phyloP scores from a whole-genome alignment of 2,329 filamentous ascomycete species.

The Fusarium sp. region DNA sequence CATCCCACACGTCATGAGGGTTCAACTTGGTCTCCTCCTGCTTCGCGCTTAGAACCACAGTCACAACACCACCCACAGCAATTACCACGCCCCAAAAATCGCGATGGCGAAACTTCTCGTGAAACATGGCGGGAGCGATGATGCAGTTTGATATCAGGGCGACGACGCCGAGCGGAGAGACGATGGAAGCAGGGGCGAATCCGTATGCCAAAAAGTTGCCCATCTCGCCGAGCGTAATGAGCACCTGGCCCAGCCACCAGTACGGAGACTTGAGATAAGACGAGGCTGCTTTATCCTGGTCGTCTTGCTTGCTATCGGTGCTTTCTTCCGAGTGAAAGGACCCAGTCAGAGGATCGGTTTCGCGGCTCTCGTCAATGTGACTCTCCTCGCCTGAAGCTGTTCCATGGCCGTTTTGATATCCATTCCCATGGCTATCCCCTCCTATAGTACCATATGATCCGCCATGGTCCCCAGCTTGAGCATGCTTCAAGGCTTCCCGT shows the following conservation, averaged over 20 bases:
- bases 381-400: constrained; percentile 44
- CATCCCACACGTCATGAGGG: constrained; percentile 87
- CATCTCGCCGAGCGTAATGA: constrained; percentile 93
- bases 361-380: constrained; percentile 53
- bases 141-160: constrained; percentile 96
- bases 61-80: constrained; percentile 87
- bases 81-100: constrained; percentile 91
- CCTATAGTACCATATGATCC: constrained; percentile 52
- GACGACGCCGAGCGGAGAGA: constrained; percentile 96
- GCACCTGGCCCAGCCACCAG: constrained; percentile 93
- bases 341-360: constrained; percentile 63
- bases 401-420: constrained; percentile 35
- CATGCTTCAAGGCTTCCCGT: constrained; percentile 63
- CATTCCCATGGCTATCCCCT: constrained; percentile 33
- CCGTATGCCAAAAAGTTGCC: constrained; percentile 98
- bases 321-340: constrained; percentile 58
- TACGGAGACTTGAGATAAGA: constrained; percentile 91
- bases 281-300: constrained; percentile 60
- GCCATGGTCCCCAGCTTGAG: constrained; percentile 47
- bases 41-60: constrained; percentile 91
- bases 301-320: constrained; percentile 37
- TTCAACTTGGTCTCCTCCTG: constrained; percentile 90
- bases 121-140: constrained; percentile 92
- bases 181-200: constrained; percentile 96
- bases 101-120: constrained; percentile 85